Base-by-base conservation (phyloP, 1,284 basidiomycete species). In the Tylopilus sp. region DNA sequence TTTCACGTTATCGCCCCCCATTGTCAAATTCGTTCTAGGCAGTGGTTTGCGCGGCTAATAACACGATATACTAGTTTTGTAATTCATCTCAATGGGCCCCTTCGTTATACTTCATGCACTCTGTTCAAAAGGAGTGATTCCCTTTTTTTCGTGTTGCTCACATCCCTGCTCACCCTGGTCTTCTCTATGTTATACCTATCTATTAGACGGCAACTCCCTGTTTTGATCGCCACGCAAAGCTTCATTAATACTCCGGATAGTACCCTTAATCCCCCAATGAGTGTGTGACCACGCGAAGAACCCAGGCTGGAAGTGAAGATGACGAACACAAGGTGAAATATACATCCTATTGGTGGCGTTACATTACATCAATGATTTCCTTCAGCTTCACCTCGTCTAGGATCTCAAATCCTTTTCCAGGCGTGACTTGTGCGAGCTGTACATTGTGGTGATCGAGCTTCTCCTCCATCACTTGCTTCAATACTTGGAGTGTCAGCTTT, bases 391-490 rank as follows among this genome's bases (percentile, higher is more conserved):
- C 76, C 67, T 92, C 89, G 56, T 83, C 75, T 55, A 97, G 67
- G 57, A 96, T 95, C 70, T 89, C 79, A 69, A 94, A 96, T 28
- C 92, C 92, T 48, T 77, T 79, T 40, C 72, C 75, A 40, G 71
- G 68, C 49, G 91, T 92, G 16, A 95, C 92, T 78, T 95, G 91
- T 45, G 96, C 95, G 19, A 99, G 77, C 71, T 99, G 96, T 19
- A 99, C 94, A 62, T 99, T 99, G 74, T 97, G 59, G 21, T 59
- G 59, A 38, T 58, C 56, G 34, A 58, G 56, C n/a, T 60, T 61
- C 76, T 99, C 97, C 71, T 99, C 97, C 97, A 99, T 99, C 41
- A 99, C 97, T 74, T 99, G 95, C 75, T 98, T 98, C 56, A 99
- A 74, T 37, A 97, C 92, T 55, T 86, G 86, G 53, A 99, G 74